Base-by-base conservation (phyloP, 2,329 filamentous ascomycete genomes). In the Mycogone perniciosa region DNA sequence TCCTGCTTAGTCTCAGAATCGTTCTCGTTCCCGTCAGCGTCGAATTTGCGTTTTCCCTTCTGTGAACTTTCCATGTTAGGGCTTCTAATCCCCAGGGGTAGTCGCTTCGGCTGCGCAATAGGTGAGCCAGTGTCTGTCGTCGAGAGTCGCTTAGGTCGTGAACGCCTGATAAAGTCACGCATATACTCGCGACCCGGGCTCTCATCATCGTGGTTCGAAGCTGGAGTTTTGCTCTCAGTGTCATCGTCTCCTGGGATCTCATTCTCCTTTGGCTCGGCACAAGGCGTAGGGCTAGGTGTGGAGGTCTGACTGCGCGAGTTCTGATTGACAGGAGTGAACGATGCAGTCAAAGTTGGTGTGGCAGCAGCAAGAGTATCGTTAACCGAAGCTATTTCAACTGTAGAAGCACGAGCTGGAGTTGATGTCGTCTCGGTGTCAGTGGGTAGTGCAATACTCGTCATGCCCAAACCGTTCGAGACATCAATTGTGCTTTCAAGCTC, bases 131-230 rank as follows among this genome's bases (percentile, higher is more conserved):
- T 56, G 37, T 65, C 64, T 1, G 65, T 62, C 9, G 65, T 56
- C 2, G 64, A 63, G 3, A 56, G 53, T 41, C 61, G 52, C 54
- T 58, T 59, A 8, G 58, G 62, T 20, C 58, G 62, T 29, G 65
- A 61, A n/a, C 64, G 63, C 44, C 62, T 64, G 53, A 69, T 69
- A 40, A 70, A 70, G 11, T 64, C 62, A 5, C 62, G 57, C 59
- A 69, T 62, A 33, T 62, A 69, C 8, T 66, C 66, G 1, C 67
- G 64, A 4, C 61, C 64, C 26, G 66, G 66, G 43, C 64, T 67
- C 38, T 69, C 67, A 35, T 63, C 56, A 26, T 63, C 59, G 20
- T 59, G 50, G 34, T 31, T 51, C 6, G 45, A 41, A n/a, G 40
- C 29, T 30, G 30, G 20, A 13, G 34, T 31, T 20, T 38, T 10